Evolutionary conservation across 2,329 filamentous ascomycete genomes (phyloP), one percentile per base, ranked within the genome.

Genomic region (Lachnellula subtilissima): DNA sequence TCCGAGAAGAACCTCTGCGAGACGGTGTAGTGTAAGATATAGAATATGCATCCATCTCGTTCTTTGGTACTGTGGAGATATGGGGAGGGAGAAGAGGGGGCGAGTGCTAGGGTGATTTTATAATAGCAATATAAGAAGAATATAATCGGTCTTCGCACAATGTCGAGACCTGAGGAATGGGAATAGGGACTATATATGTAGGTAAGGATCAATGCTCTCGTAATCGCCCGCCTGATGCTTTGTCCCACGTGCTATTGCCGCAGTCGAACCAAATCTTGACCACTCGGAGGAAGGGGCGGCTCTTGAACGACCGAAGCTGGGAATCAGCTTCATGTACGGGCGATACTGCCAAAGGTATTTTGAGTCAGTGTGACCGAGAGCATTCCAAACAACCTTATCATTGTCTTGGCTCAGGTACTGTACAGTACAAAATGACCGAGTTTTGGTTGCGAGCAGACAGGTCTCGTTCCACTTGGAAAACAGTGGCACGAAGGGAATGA

Each of bases 21-120:
- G 57, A 63, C n/a, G 25, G 48, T 32, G 62, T 43, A 9, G 63
- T 62, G 58, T 67, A 55, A 64, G 66, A 62, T n/a, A 63, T 52
- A 32, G 61, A 56, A 49, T 60, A 56, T 39, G 57, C 56, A 56
- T 64, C 52, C 56, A 63, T 61, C 15, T 35, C 45, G 50, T 36
- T 11, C 11, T 19, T 45, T 45, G 17, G 17, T 42, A n/a, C 19
- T 19, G 7, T 19, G 11, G 28, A 14, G 45, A 48, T 22, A 14
- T 17, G 45, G 12, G 23, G 15, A 15, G 45, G 32, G 25, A 48
- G 25, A 40, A 39, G 22, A 54, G 22, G 22, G 15, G 17, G 22
- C 14, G 19, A 19, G 5, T 23, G 22, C 12, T 45, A 14, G 12
- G 42, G 42, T 17, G 1, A 45, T 19, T 22, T 14, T 42, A 19